Evolutionary conservation across 1,139 yeast species (phyloP), one percentile per base, ranked within the genome.

Genomic region (Pichia sp.): DNA sequence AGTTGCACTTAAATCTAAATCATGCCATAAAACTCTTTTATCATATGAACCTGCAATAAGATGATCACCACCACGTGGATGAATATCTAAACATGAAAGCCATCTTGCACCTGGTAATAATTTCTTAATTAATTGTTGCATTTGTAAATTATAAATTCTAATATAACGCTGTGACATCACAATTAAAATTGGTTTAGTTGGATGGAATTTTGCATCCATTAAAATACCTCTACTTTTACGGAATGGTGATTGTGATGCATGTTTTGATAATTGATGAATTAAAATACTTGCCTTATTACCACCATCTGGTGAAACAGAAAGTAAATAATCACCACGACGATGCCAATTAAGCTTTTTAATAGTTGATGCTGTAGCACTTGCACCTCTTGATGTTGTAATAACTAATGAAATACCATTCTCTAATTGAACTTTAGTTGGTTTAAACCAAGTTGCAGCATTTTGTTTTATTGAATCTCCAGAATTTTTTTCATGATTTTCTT

Each of bases 171-270:
- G 98, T 9, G 96, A 86, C 55, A 95, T 92, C 40, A 94, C 97
- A 61, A 87, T 86, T 52, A 92, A 73, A 62, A 87, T 95, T 22
- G 99, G 98, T 60, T 87, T 82, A 69, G 87, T 82, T 26, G 99
- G 98, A 67, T 92, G 99, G 78, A 92, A 92, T 66, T 84, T 85
- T 52, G 96, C 97, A 63, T 87, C 96, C 82, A 89, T 89, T 39
- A 90, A 82, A 51, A 90, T 82, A 53, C 99, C 99, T 70, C 87
- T 87, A 33, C 95, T 79, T 66, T 87, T 87, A 57, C 81, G 77
- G 76, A 92, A 92, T 52, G 99, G 99, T 20, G 96, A 86, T 69
- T 92, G 99, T n/a, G 97, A 84, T 51, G 84, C 74, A 69, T 92
- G 98, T 66, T 89, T 89, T 6, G 97, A 87, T 42, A 92, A 69